Conservation (phyloP, 73 alveolate species). For the Paraurostyla sp. region DNA sequence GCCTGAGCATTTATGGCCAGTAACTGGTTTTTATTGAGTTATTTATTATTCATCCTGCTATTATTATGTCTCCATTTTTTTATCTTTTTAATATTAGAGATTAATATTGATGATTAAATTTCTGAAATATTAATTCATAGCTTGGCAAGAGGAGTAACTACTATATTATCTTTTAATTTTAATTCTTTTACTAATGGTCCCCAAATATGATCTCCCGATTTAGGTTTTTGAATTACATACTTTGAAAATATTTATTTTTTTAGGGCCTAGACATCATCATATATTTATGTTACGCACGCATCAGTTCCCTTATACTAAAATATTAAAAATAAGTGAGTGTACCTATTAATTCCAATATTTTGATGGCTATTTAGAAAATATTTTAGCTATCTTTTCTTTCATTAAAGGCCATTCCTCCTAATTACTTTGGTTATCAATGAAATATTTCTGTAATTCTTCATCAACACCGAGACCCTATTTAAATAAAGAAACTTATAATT, state of each 20-base stretch:
- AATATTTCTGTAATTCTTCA: conserved; percentile 37
- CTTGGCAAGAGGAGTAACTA: conserved; percentile 16
- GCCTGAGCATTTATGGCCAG: conserved; percentile 35
- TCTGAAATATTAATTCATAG: conserved; percentile 13
- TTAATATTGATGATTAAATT: too few relatives aligned
- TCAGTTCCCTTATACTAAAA: conserved; percentile 35
- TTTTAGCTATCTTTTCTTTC: conserved; percentile 28
- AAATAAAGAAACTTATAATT: neutral
- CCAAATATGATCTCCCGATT: neutral
- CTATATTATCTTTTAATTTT: neutral
- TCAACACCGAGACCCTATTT: conserved; percentile 40
- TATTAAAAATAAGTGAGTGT: neutral
- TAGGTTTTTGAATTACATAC: neutral
- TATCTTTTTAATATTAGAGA: too few relatives aligned
- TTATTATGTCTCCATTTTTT: too few relatives aligned
- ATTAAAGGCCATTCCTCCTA: conserved; percentile 57
- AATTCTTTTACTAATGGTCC: neutral
- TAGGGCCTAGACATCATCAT: neutral
- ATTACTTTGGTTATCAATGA: conserved; percentile 36
- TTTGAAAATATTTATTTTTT: neutral
- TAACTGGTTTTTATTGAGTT: neutral
- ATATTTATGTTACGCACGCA: conserved; percentile 16
- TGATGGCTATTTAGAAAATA: conserved; percentile 27
- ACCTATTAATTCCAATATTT: conserved; percentile 36
- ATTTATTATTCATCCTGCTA: neutral